Evolutionary conservation across 1,284 basidiomycete species (phyloP).

Genomic region (Inonotus hispidus): DNA sequence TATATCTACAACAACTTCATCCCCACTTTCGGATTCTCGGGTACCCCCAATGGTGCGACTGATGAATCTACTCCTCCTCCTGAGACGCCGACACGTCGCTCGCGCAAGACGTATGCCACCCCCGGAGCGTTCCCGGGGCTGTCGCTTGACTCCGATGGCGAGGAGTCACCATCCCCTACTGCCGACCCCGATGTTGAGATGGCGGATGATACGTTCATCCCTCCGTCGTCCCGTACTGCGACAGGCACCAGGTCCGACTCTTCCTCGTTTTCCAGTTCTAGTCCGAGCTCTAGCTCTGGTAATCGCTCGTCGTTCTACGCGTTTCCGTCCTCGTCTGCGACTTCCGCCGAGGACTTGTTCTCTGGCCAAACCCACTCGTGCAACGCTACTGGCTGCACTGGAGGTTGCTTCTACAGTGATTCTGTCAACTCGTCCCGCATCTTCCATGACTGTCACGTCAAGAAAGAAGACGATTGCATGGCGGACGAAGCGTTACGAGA

Average conservation of each 20-base stretch:
- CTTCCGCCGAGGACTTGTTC: not conserved
- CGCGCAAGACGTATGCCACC: not conserved
- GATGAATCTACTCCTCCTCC: not conserved
- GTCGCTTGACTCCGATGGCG: not conserved
- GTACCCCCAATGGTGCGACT: not conserved
- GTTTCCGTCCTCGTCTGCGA: not conserved
- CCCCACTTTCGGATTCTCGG: not conserved
- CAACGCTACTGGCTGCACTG: not conserved
- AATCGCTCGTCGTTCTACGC: not conserved
- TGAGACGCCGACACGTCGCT: not conserved
- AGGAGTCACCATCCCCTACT: not conserved
- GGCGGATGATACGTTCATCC: not conserved
- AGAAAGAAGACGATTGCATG: not conserved
- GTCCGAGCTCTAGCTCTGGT: not conserved
- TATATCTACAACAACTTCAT: slow-evolving; percentile 1
- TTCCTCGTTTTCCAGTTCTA: not conserved
- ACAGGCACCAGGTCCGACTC: not conserved
- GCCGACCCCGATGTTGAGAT: not conserved
- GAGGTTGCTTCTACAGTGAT: not conserved
- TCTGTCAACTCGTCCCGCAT: not conserved
- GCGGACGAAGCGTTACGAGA: too few relatives aligned
- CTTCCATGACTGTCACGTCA: not conserved
- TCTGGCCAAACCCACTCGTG: not conserved
- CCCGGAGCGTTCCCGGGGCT: not conserved
- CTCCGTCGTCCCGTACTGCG: not conserved